A percentile compares a stretch with the other conserved stretches of the same genome.
Evolutionary conservation across 2,329 filamentous ascomycete species (phyloP).

Genomic region (Xylariomycetidae sp.): DNA sequence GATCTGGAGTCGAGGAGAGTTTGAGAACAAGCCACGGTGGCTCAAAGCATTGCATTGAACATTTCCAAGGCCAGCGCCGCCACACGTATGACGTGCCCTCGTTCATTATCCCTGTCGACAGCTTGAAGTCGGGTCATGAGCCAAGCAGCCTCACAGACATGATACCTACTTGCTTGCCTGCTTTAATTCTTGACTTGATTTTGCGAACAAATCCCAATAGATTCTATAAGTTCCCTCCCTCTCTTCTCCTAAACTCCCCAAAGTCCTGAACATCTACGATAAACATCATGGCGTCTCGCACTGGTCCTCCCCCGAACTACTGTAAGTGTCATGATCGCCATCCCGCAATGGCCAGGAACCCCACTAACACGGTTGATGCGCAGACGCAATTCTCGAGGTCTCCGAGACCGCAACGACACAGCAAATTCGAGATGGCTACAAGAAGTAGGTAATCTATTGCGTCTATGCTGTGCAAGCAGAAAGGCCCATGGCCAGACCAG

Average conservation of each 20-base stretch:
- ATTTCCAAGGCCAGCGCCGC: constrained; percentile 5
- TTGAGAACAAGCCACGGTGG: constrained; percentile 19
- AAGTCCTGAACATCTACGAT: constrained; percentile 9
- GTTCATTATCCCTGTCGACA: too few species aligned
- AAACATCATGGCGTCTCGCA: constrained; percentile 29
- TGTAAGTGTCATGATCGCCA: constrained; percentile 37
- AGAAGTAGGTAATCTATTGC: constrained; percentile 51
- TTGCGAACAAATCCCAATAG: too few species aligned
- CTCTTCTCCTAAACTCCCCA: neutral
- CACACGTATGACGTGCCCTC: constrained; percentile 15
- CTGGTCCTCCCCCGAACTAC: constrained; percentile 48
- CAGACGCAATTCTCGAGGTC: constrained; percentile 71
- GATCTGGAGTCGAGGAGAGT: neutral
- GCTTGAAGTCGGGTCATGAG: too few species aligned
- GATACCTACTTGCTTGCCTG: too few species aligned
- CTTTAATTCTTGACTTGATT: too few species aligned
- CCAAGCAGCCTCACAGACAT: too few species aligned
- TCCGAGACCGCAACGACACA: constrained; percentile 67
- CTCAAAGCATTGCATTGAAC: too few species aligned
- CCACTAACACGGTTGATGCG: constrained; percentile 14
- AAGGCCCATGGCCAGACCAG: too few species aligned
- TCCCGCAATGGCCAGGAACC: constrained; percentile 8
- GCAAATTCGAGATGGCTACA: constrained; percentile 92
- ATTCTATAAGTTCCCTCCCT: constrained; percentile 1
- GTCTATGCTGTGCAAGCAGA: too few species aligned